phyloP scores from a whole-genome alignment of 805 yeast species.

The Clavispora fructus region DNA sequence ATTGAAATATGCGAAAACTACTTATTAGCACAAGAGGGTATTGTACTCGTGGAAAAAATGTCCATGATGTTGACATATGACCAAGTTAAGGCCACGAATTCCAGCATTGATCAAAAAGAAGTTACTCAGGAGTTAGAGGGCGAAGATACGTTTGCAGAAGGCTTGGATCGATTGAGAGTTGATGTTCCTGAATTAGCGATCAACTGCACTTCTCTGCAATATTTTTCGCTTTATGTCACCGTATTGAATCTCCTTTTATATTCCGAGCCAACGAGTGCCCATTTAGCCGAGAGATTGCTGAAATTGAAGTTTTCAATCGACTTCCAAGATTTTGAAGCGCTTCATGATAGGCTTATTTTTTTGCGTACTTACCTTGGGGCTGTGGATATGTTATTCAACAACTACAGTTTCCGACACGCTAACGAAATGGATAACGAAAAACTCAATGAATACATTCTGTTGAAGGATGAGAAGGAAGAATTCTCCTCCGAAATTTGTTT shows the following conservation, averaged over 20 bases:
- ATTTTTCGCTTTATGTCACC: conserved; percentile 59
- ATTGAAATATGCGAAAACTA: conserved; percentile 58
- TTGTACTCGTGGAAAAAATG: conserved; percentile 58
- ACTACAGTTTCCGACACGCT: conserved; percentile 43
- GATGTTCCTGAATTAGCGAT: conserved; percentile 68
- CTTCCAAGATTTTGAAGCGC: conserved; percentile 51
- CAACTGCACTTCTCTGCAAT: conserved; percentile 69
- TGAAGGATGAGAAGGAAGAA: conserved; percentile 29
- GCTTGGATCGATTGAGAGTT: conserved; percentile 42
- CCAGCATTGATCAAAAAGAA: conserved; percentile 9
- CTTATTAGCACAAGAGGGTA: conserved; percentile 37
- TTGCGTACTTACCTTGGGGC: conserved; percentile 47
- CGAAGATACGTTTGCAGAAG: conserved; percentile 1
- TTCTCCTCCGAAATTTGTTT: conserved; percentile 30
- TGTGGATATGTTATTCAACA: conserved; percentile 38
- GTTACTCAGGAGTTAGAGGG: neutral
- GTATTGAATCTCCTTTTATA: conserved; percentile 62
- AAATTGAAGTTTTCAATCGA: conserved; percentile 68
- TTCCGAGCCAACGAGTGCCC: conserved; percentile 63
- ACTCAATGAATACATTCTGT: conserved; percentile 37
- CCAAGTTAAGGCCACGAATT: conserved; percentile 26
- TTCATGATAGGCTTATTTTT: conserved; percentile 41
- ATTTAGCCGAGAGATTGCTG: conserved; percentile 53
- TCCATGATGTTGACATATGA: conserved; percentile 60
- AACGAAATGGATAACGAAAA: conserved; percentile 46